Conservation (phyloP, 768 basidiomycete species). For the Boletus insuetus region DNA sequence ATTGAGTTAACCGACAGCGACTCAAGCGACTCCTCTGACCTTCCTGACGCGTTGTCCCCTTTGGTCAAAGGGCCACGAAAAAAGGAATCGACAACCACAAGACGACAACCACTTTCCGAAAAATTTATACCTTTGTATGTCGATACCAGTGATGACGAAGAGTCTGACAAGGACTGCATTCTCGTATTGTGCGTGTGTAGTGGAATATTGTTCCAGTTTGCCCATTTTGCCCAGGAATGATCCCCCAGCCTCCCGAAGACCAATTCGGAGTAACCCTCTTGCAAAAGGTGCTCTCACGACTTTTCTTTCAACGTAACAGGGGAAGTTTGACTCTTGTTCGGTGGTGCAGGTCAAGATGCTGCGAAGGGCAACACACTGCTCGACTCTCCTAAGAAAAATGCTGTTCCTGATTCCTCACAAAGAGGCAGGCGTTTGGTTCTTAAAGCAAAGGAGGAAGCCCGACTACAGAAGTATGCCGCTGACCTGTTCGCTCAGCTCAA, state of each 20-base stretch:
- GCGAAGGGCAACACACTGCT: conserved; percentile 1
- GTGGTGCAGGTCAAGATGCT: conserved; percentile 7
- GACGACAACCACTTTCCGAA: conserved; percentile 1
- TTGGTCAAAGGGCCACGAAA: conserved; percentile 14
- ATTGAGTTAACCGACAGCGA: conserved; percentile 34
- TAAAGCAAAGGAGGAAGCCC: conserved; percentile 41
- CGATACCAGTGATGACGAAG: conserved; percentile 32
- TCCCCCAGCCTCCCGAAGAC: conserved; percentile 47
- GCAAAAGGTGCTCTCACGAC: neutral
- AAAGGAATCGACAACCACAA: neutral
- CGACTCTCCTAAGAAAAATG: conserved; percentile 12
- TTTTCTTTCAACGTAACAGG: neutral
- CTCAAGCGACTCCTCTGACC: conserved; percentile 12
- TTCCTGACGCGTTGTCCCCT: conserved; percentile 26
- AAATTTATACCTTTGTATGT: conserved; percentile 23
- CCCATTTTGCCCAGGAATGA: conserved; percentile 38
- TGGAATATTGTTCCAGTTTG: neutral
- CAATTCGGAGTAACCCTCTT: conserved; percentile 29
- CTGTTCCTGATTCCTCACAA: conserved; percentile 4
- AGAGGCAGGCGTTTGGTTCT: conserved; percentile 27
- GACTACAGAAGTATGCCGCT: conserved; percentile 51
- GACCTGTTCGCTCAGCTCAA: conserved; percentile 64
- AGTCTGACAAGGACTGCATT: conserved; percentile 37
- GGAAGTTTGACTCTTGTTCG: neutral
- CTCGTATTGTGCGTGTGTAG: conserved; percentile 35